These are phyloP conservation scores for Theobroma grandiflorum DNA, from an alignment of 441 rosid species.

Conservation along the genomic window DNA sequence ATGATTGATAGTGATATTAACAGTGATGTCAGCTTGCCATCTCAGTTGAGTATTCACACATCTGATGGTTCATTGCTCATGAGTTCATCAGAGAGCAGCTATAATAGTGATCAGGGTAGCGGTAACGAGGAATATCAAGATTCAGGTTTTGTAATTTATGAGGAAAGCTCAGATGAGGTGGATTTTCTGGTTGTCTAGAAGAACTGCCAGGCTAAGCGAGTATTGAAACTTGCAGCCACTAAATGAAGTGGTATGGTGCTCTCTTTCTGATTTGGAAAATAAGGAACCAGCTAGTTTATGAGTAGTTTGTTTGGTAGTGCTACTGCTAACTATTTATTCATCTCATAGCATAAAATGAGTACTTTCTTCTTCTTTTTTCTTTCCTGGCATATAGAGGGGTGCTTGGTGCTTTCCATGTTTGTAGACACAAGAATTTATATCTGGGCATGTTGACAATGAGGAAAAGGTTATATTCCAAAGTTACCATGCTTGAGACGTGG, in stretches of 20 bases:
- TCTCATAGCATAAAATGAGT: neutral
- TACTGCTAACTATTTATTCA: neutral
- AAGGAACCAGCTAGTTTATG: neutral
- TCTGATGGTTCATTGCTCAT: constrained; percentile 55
- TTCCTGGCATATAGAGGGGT: neutral
- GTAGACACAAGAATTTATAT: neutral
- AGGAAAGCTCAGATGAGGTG: constrained; percentile 77
- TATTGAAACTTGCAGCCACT: constrained; percentile 14
- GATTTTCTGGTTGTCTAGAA: constrained; percentile 54
- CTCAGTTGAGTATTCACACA: constrained; percentile 44
- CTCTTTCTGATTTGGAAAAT: neutral
- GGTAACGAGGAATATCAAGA: constrained; percentile 68
- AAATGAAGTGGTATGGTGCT: constrained; percentile 12
- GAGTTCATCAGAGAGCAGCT: constrained; percentile 72
- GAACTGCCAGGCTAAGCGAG: constrained; percentile 22
- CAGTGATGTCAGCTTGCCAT: constrained; percentile 54
- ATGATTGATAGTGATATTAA: constrained; percentile 62
- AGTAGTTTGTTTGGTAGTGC: neutral
- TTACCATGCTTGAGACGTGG: neutral
- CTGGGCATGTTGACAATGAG: neutral
- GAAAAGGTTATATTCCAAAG: neutral
- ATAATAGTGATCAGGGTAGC: constrained; percentile 72
- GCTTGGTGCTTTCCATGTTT: neutral
- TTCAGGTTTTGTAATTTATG: constrained; percentile 51
- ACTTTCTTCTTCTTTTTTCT: constrained; percentile 10